Percentiles rank a stretch among this genome's conserved stretches.
These are phyloP conservation scores for Gossypium bickii DNA, from an alignment of 345 rosid species.

Conservation along the genomic window DNA sequence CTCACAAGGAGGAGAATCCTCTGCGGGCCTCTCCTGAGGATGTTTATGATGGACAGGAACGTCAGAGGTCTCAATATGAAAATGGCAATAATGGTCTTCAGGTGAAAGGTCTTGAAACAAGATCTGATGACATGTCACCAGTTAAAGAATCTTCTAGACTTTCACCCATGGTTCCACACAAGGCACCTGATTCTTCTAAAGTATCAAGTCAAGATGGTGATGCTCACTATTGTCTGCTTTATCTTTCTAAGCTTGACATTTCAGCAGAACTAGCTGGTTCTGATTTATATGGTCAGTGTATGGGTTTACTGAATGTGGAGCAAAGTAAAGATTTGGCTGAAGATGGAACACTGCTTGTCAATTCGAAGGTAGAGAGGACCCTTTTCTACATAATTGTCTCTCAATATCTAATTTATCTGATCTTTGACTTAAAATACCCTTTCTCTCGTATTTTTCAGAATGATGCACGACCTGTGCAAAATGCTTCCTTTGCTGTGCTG, in stretches of 20 bases:
- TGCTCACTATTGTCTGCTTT: constrained; percentile 32
- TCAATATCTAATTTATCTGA: background rate
- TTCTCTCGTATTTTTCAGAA: constrained; percentile 37
- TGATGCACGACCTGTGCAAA: constrained; percentile 60
- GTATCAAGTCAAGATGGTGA: constrained; percentile 22
- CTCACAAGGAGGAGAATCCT: constrained; percentile 55
- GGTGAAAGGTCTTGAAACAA: constrained; percentile 46
- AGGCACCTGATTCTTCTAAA: constrained; percentile 36
- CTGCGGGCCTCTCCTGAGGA: constrained; percentile 50
- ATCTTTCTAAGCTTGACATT: constrained; percentile 85
- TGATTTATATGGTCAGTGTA: constrained; percentile 50
- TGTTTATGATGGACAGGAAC: constrained; percentile 38
- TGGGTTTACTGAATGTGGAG: constrained; percentile 37
- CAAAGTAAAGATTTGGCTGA: constrained; percentile 35
- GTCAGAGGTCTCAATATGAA: constrained; percentile 37
- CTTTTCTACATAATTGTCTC: background rate
- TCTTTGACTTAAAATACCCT: constrained; percentile 14
- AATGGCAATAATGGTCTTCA: constrained; percentile 28
- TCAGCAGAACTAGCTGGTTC: constrained; percentile 68
- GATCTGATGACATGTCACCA: constrained; percentile 37
- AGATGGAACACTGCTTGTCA: constrained; percentile 40
- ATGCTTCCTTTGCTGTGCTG: constrained; percentile 36
- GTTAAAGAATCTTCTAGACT: constrained; percentile 37
- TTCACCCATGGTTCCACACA: constrained; percentile 28
- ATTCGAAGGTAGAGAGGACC: constrained; percentile 51